Base-by-base conservation (phyloP, 371 early-diverging fungal genomes). In the Apophysomyces trapeziformis region DNA sequence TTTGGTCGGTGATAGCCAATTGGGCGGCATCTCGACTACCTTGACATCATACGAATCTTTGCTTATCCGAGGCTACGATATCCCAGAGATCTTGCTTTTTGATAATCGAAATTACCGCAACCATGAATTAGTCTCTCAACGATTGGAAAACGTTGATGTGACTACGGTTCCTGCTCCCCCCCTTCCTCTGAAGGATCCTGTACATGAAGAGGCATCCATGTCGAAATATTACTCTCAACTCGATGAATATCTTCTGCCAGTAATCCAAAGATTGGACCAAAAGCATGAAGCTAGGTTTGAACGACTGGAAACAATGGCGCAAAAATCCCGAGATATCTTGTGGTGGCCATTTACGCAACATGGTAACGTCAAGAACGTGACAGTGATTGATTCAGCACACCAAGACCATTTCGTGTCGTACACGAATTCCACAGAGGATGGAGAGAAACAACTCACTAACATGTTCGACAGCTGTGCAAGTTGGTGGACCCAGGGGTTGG, bases 291-390 rank as follows among this genome's bases (percentile, higher is more conserved):
- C 78, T 18, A 73, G 89, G 3, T 76, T 92, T 61, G 83, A 87
- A 54, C 69, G 85, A 21, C 68, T 91, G 37, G 85, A 87, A 50
- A 60, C 77, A 0, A 85, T 94, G 85, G 85, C 80, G 0, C 72
- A 82, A 2, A 79, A 83, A 61, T 87, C 86, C 0, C 69, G 80
- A 36, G 73, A 83, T 4, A 78, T 75, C 0, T 78, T 94, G 21
- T 92, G 94, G 93, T 94, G 92, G 92, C 94, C 94, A 5, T 94
- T 94, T 69, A 94, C 94, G 0, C 94, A 94, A 62, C 93, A 94
- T 58, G 66, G 79, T 16, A 68, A 67, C 0, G 89, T 91, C 43
- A 79, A 84, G 62, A 78, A 82, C n/a, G 85, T 89, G 5, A 92
- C 88, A 2, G 88, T 92, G 6, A 87, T 94, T 50, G 94, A 94